phyloP scores from a whole-genome alignment of 345 rosid genomes.

The Fremontodendron californicum region DNA sequence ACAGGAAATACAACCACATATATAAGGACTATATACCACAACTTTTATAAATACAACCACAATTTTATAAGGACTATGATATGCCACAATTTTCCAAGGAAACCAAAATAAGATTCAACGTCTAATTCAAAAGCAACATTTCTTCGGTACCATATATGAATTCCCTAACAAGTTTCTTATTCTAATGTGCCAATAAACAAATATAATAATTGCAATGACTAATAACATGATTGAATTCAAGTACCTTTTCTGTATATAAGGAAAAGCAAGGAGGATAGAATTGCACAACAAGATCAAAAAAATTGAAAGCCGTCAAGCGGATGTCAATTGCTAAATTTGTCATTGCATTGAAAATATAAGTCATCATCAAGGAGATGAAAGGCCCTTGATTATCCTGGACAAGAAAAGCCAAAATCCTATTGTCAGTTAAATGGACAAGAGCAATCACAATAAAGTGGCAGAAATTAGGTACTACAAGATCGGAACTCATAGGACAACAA shows the following conservation, averaged over 20 bases:
- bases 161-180: background rate
- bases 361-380: constrained; percentile 63
- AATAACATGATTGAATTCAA: constrained; percentile 7
- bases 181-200: background rate
- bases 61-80: no score
- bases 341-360: constrained; percentile 76
- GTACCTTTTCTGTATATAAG: constrained; percentile 72
- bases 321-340: constrained; percentile 66
- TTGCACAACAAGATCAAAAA: constrained; percentile 64
- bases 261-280: constrained; percentile 60
- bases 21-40: background rate
- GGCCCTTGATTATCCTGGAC: constrained; percentile 74
- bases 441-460: background rate
- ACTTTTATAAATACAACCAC: no score
- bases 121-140: background rate
- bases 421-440: constrained; percentile 19
- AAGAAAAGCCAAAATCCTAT: constrained; percentile 23
- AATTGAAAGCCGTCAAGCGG: constrained; percentile 85
- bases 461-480: background rate
- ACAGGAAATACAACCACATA: background rate
- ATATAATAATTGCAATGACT: background rate
- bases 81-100: background rate
- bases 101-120: constrained; percentile 1
- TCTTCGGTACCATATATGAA: background rate
- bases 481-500: background rate